Conservation (phyloP, 352 stramenopile genomes). For the Globisporangium megalacanthum region DNA sequence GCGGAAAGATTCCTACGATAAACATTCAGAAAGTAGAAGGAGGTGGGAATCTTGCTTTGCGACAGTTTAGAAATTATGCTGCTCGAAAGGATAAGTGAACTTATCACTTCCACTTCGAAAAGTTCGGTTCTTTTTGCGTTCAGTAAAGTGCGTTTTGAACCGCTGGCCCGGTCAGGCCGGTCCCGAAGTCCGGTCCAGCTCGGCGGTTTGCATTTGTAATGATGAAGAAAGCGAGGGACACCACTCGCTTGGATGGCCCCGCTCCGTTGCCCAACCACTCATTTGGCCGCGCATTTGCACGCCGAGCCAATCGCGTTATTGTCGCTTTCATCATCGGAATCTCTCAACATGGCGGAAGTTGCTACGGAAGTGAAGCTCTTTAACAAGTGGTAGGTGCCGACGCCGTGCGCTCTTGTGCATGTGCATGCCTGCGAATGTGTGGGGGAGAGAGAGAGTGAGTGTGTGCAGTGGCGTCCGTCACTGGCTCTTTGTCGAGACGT, state of each 20-base stretch:
- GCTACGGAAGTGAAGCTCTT: constrained; percentile 93
- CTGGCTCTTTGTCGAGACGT: neutral
- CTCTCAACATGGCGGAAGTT: constrained; percentile 91
- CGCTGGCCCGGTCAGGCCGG: no score
- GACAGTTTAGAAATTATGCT: no score
- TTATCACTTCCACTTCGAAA: no score
- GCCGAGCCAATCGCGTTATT: constrained; percentile 15
- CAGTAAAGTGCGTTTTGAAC: no score
- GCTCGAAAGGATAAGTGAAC: no score
- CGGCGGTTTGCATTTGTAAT: no score
- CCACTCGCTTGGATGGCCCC: constrained; percentile 36
- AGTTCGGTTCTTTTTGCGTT: no score
- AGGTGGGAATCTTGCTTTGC: no score
- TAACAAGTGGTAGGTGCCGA: constrained; percentile 87
- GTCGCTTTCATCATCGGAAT: constrained; percentile 80
- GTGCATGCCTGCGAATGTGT: neutral
- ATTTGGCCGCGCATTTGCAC: constrained; percentile 33
- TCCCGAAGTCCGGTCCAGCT: no score
- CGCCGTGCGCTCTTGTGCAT: neutral
- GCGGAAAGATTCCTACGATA: no score
- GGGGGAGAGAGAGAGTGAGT: neutral
- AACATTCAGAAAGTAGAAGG: no score
- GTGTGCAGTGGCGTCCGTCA: neutral
- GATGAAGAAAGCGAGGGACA: no score
- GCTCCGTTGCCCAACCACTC: constrained; percentile 70